These are phyloP conservation scores for Candida chilensis DNA, from an alignment of 805 yeast genomes.

Conservation along the genomic window DNA sequence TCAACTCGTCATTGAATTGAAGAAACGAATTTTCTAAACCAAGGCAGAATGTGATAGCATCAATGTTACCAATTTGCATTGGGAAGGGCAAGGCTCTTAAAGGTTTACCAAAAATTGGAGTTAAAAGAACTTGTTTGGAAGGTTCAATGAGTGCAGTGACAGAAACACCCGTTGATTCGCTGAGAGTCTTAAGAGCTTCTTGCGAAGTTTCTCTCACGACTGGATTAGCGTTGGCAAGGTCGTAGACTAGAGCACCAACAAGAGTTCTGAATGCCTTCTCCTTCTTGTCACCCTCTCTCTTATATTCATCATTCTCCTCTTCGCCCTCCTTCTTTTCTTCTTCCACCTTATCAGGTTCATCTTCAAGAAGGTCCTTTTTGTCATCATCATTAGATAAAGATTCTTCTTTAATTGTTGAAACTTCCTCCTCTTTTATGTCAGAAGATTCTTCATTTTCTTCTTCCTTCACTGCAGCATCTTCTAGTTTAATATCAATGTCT, in stretches of 20 bases:
- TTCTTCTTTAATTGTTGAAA: too few species aligned
- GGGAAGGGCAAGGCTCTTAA: slow-evolving; percentile 94
- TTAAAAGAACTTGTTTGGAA: slow-evolving; percentile 71
- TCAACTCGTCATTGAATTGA: slow-evolving; percentile 82
- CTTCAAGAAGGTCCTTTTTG: too few species aligned
- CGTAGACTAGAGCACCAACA: slow-evolving; percentile 85
- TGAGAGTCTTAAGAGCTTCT: slow-evolving; percentile 52
- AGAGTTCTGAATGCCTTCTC: slow-evolving; percentile 74
- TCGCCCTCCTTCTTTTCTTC: too few species aligned
- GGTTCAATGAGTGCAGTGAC: slow-evolving; percentile 72
- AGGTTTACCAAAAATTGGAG: slow-evolving; percentile 96
- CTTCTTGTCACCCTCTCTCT: slow-evolving; percentile 51
- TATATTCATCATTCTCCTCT: too few species aligned
- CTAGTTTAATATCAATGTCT: too few species aligned
- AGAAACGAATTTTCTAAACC: slow-evolving; percentile 73
- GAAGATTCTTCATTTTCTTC: too few species aligned
- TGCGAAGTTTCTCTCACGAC: slow-evolving; percentile 80
- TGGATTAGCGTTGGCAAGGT: slow-evolving; percentile 80
- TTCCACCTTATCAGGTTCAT: slow-evolving; percentile 54
- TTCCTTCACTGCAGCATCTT: too few species aligned
- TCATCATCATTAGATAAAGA: too few species aligned
- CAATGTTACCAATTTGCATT: slow-evolving; percentile 97
- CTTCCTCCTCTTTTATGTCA: slow-evolving; percentile 52
- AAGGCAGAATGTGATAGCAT: slow-evolving; percentile 90
- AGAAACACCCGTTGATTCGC: slow-evolving; percentile 63